These are phyloP conservation scores for Abeoforma whisleri DNA, from an alignment of 78 protist species.

Conservation along the genomic window DNA sequence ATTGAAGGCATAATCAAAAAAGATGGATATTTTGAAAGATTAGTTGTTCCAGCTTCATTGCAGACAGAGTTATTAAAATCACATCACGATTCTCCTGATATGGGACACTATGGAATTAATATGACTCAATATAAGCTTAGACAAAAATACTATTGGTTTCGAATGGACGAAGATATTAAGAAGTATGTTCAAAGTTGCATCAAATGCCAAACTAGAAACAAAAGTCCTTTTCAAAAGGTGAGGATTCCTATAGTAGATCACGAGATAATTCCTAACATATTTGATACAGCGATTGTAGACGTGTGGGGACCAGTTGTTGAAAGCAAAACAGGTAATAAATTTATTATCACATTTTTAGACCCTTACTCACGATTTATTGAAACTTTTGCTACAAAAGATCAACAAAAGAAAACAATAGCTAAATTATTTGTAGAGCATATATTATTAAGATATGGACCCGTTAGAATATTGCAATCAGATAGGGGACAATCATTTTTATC, in stretches of 20 bases:
- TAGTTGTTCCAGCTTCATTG: no score
- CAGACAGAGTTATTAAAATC: neutral
- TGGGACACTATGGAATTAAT: neutral
- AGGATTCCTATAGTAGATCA: neutral
- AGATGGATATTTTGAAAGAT: no score
- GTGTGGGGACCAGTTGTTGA: neutral
- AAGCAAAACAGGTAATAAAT: neutral
- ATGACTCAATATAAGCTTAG: neutral
- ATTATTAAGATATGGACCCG: neutral
- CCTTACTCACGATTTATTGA: neutral
- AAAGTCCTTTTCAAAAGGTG: neutral
- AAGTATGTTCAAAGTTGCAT: neutral
- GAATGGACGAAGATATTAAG: neutral
- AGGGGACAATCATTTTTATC: neutral
- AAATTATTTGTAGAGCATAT: no score
- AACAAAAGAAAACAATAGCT: neutral
- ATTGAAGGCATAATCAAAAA: no score
- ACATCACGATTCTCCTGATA: neutral
- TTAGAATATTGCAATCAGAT: neutral
- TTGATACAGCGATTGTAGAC: neutral
- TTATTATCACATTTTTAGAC: neutral
- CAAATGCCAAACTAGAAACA: neutral
- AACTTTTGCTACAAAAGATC: neutral
- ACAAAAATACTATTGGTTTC: neutral
- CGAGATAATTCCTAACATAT: neutral